Base-by-base conservation (phyloP, 805 yeast genomes). In the Lachancea quebecensis region DNA sequence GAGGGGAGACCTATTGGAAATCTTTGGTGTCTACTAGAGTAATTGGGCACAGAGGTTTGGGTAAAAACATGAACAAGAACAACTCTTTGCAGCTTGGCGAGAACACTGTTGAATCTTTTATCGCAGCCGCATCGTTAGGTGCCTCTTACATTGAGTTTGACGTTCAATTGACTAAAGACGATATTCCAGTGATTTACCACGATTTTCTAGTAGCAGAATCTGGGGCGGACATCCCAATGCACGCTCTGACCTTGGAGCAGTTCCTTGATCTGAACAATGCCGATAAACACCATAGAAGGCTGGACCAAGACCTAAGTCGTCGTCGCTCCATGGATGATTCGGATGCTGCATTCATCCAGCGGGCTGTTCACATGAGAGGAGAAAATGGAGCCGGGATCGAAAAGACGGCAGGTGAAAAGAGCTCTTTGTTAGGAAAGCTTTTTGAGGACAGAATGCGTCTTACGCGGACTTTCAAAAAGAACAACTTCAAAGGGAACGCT, bases 111-210 rank as follows among this genome's bases (percentile, higher is more conserved):
- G 96, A 91, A 57, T 85, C 95, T 0, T 91, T 91, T 57, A 85
- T 91, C 59, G 95, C 96, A 10, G 98, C 98, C 0, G 95, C 97
- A 0, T 88, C 95, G 2, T 70, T 91, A 52, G 98, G 98, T 35
- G 98, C 98, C 1, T 83, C 95, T 2, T 91, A 91, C 58, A 97
- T 91, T 42, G 98, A 91, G 66, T 91, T 91, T 62, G 98, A 91
- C 65, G 98, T 91, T 38, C 98, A 91, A 61, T 70, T 91, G 54
- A 91, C 98, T 12, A 88, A 89, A 59, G 98, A 91, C 63, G 72
- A 73, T 52, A 81, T 87, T 10, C 97, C 98, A 2, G 98, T 91
- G 6, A 85, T 91, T 27, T 91, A 91, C 59, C 98, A 91, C 64
- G 98, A 91, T 61, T 91, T 91, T 59, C 63, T 87, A 36, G 96